phyloP scores from a whole-genome alignment of 176 grass and related monocot genomes.

The Thinopyrum elongatum region DNA sequence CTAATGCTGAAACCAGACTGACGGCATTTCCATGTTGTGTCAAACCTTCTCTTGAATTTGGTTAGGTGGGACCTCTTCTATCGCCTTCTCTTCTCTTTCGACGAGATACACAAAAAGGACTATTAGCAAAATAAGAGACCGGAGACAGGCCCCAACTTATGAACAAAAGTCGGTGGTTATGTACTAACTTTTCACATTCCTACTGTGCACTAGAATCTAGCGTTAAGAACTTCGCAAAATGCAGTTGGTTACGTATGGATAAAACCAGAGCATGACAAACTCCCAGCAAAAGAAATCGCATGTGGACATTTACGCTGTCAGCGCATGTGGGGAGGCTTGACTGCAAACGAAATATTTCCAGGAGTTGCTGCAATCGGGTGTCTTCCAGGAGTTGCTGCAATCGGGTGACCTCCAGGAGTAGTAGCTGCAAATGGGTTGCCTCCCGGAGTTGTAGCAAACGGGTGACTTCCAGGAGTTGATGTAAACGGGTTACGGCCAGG shows the following conservation, averaged over 20 bases:
- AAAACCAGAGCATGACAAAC: not conserved
- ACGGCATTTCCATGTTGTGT: not conserved
- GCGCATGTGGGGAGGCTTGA: constrained; percentile 16
- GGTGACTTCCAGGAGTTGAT: not conserved
- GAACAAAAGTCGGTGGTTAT: not conserved
- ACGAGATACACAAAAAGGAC: not conserved
- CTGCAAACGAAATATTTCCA: constrained; percentile 29
- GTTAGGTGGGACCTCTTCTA: constrained; percentile 11
- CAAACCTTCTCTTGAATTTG: not conserved
- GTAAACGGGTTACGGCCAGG: constrained; percentile 16
- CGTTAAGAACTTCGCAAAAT: not conserved
- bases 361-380: constrained; percentile 19
- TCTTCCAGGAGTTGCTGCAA: constrained; percentile 24
- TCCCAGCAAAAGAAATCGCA: not conserved
- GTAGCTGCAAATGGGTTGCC: constrained; percentile 22
- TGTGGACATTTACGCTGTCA: constrained; percentile 4
- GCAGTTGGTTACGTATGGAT: constrained; percentile 2
- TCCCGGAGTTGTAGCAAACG: constrained; percentile 18
- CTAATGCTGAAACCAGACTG: not conserved
- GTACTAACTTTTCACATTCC: not conserved
- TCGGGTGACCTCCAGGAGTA: constrained; percentile 31
- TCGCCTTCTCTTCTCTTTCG: not conserved
- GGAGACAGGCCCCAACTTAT: not conserved
- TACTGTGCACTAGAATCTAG: constrained; percentile 4
- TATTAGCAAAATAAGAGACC: not conserved